Evolutionary conservation across 805 yeast genomes (phyloP).

Genomic region (Suhomyces pyralidae): DNA sequence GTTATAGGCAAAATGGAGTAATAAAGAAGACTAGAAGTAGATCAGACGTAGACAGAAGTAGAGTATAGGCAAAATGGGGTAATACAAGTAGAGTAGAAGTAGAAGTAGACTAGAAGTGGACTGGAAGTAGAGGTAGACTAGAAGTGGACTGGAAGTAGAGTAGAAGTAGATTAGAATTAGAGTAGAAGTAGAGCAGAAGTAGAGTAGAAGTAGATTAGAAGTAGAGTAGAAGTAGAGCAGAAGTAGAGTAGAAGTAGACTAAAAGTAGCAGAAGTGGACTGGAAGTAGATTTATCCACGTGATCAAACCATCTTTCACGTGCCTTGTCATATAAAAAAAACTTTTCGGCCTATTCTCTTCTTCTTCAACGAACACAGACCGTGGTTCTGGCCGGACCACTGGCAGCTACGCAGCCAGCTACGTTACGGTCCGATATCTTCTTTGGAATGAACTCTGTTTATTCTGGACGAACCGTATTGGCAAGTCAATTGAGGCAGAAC

Average conservation of each 20-base stretch:
- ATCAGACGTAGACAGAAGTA: no score
- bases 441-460: slow-evolving; percentile 22
- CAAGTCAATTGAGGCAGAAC: slow-evolving; percentile 36
- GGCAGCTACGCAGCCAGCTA: not conserved
- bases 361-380: not conserved
- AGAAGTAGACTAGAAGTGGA: not conserved
- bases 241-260: no score
- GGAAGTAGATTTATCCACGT: no score
- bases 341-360: not conserved
- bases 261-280: no score
- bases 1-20: slow-evolving; percentile 8
- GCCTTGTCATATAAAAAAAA: not conserved
- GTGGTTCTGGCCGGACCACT: slow-evolving; percentile 17
- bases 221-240: no score
- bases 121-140: no score
- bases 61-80: slow-evolving; percentile 8
- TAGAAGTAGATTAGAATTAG: no score
- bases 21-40: not conserved
- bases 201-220: no score
- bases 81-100: not conserved
- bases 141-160: not conserved
- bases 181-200: no score
- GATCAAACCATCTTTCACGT: no score
- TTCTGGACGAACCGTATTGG: slow-evolving; percentile 43
- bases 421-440: slow-evolving; percentile 29